Percentiles rank a stretch among this genome's conserved stretches.
phyloP scores from a whole-genome alignment of 495 filamentous ascomycete genomes.

The Alectoria sarmentosa region DNA sequence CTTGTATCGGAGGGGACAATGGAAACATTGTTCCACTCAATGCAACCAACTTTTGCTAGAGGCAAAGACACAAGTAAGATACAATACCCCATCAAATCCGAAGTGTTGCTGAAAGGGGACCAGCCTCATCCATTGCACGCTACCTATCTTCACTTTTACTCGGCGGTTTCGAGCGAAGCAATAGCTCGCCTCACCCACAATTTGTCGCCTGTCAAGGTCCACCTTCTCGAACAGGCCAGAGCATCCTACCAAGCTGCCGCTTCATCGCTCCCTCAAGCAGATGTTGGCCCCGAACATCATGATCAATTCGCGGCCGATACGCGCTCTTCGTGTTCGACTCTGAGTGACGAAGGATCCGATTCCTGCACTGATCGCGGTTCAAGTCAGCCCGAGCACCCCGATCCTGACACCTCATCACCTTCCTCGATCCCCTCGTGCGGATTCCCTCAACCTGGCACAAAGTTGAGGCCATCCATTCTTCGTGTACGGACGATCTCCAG shows the following conservation, averaged over 20 bases:
- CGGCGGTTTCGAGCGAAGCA: slow-evolving; percentile 39
- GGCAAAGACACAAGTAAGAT: slow-evolving; percentile 30
- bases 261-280: slow-evolving; percentile 11
- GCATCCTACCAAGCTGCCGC: slow-evolving; percentile 25
- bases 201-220: slow-evolving; percentile 37
- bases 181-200: slow-evolving; percentile 38
- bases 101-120: not conserved
- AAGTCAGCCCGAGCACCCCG: not conserved
- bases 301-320: slow-evolving; percentile 4
- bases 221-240: slow-evolving; percentile 32
- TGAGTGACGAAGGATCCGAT: not conserved
- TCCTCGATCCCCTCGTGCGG: not conserved
- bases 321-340: slow-evolving; percentile 1
- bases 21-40: slow-evolving; percentile 40
- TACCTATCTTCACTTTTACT: slow-evolving; percentile 41
- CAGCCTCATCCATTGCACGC: slow-evolving; percentile 37
- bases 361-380: not conserved
- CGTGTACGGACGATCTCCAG: slow-evolving; percentile 8
- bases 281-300: not conserved
- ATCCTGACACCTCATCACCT: not conserved
- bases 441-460: not conserved
- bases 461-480: slow-evolving; percentile 2
- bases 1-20: slow-evolving; percentile 36
- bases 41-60: slow-evolving; percentile 31
- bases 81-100: not conserved